Percentiles rank a stretch among this genome's conserved stretches.
These are phyloP conservation scores for Lactifluus echinatus DNA, from an alignment of 768 basidiomycete species.

Conservation along the genomic window DNA sequence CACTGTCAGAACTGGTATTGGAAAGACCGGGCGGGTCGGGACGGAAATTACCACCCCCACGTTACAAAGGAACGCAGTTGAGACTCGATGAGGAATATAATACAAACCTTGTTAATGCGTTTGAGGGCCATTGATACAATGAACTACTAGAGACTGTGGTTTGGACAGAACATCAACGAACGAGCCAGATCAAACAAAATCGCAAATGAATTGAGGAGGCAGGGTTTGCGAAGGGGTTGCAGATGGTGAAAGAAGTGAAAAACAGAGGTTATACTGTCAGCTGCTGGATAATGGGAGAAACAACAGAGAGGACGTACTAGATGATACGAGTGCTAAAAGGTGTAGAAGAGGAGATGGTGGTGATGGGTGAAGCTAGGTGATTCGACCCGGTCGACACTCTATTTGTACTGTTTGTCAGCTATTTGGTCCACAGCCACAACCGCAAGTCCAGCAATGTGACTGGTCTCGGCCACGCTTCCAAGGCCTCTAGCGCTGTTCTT, in stretches of 20 bases:
- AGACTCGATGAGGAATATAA: conserved; percentile 8
- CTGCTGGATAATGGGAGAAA: conserved; percentile 2
- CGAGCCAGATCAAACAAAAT: conserved; percentile 32
- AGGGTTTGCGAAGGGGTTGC: neutral
- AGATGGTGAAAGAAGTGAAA: neutral
- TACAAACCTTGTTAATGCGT: conserved; percentile 95
- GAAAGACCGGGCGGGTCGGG: neutral
- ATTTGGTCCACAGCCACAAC: conserved; percentile 27
- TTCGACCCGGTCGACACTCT: conserved; percentile 23
- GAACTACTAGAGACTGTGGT: conserved; percentile 7
- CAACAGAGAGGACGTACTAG: conserved; percentile 11
- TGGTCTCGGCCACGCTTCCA: neutral
- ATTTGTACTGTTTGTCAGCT: conserved; percentile 32
- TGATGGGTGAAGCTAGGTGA: conserved; percentile 21
- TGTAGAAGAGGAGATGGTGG: conserved; percentile 24
- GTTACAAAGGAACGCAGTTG: neutral
- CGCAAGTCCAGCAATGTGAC: neutral
- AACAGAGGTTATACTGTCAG: neutral
- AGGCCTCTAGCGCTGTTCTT: neutral
- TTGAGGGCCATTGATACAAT: conserved; percentile 75
- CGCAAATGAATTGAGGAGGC: conserved; percentile 21
- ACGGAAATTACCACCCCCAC: neutral
- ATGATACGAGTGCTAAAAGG: conserved; percentile 27
- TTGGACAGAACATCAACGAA: conserved; percentile 25
- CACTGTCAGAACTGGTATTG: neutral